Conservation (phyloP, 148 eudicot genomes). For the Rhododendron ovatum region DNA sequence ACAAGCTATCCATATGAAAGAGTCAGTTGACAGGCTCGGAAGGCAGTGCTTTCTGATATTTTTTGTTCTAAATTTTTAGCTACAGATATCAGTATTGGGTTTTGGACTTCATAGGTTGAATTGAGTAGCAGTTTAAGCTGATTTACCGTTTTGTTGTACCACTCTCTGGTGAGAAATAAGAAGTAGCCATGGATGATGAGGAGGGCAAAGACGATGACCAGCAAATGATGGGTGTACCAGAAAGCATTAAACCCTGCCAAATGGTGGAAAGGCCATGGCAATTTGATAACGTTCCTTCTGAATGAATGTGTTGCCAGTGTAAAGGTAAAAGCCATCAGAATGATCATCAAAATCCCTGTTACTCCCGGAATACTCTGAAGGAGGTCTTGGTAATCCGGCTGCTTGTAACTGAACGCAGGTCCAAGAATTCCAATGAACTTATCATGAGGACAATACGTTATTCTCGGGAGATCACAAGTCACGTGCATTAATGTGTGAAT, state of each 20-base stretch:
- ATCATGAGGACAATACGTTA: slow-evolving; percentile 30
- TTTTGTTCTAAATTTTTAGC: background rate
- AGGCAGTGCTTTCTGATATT: background rate
- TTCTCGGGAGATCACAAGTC: slow-evolving; percentile 59
- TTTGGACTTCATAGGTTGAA: background rate
- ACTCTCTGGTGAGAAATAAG: slow-evolving; percentile 51
- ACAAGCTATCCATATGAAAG: background rate
- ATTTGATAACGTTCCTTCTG: slow-evolving; percentile 74
- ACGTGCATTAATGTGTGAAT: slow-evolving; percentile 56
- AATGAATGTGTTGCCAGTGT: slow-evolving; percentile 79
- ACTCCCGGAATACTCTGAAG: slow-evolving; percentile 41
- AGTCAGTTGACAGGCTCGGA: background rate
- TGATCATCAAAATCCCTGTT: slow-evolving; percentile 67
- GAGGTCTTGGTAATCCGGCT: slow-evolving; percentile 57
- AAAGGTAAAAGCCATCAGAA: slow-evolving; percentile 70
- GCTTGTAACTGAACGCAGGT: slow-evolving; percentile 36
- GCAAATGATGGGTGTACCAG: slow-evolving; percentile 91
- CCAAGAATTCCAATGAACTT: slow-evolving; percentile 50
- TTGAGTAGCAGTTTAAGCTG: background rate
- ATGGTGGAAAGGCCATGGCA: slow-evolving; percentile 61
- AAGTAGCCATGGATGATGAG: slow-evolving; percentile 72
- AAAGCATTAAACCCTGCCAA: slow-evolving; percentile 93
- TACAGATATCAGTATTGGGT: background rate
- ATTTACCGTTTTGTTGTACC: slow-evolving; percentile 85
- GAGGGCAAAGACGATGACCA: slow-evolving; percentile 59